These are phyloP conservation scores for Botrytis sinoallii DNA, from an alignment of 2,329 filamentous ascomycete species.

Conservation along the genomic window DNA sequence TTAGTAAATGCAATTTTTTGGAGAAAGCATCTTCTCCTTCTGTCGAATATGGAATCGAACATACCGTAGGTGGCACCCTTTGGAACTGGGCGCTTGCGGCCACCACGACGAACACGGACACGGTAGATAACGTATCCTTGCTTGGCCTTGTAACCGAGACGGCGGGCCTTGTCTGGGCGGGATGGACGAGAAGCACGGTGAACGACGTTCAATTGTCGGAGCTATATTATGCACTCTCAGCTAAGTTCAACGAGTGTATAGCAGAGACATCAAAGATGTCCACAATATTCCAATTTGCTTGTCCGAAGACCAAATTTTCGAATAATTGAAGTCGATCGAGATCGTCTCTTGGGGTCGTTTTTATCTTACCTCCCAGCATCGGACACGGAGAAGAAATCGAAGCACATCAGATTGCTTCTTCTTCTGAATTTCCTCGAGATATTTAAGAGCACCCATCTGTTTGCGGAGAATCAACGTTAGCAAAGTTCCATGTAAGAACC, in stretches of 20 bases:
- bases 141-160: conserved; percentile 99
- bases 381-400: conserved; percentile 98
- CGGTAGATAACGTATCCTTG: conserved; percentile 99
- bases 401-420: conserved; percentile 99
- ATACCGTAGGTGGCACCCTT: conserved; percentile 99
- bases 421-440: conserved; percentile 99
- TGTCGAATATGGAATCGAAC: conserved; percentile 38
- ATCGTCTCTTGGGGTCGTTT: conserved; percentile 41
- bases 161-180: conserved; percentile 99
- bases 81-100: conserved; percentile 91
- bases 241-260: conserved; percentile 99
- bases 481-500: not conserved
- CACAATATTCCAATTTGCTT: conserved; percentile 33
- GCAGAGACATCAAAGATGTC: conserved; percentile 52
- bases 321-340: conserved; percentile 36
- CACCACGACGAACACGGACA: conserved; percentile 95
- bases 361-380: conserved; percentile 96
- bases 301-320: conserved; percentile 35
- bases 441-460: conserved; percentile 90
- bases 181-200: conserved; percentile 98
- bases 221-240: conserved; percentile 99
- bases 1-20: conserved; percentile 10
- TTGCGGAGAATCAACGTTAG: not conserved
- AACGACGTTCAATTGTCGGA: conserved; percentile 99
- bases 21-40: not conserved